phyloP scores from a whole-genome alignment of 2,329 filamentous ascomycete species.

The Aureobasidium sp. region DNA sequence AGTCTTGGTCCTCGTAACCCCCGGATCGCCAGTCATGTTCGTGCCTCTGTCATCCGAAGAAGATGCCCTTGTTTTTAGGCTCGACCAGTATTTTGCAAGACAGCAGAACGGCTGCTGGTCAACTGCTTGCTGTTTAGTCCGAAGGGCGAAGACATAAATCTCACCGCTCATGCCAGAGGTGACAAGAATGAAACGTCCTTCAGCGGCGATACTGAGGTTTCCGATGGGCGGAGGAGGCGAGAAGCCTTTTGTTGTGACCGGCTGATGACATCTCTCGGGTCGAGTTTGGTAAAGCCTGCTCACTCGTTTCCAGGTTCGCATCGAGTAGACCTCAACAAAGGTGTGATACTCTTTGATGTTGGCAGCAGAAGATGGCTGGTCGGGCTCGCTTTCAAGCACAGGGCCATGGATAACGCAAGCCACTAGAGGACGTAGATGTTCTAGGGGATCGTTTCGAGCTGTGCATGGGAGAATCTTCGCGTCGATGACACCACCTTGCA shows the following conservation, averaged over 20 bases:
- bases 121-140: conserved; percentile 25
- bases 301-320: conserved; percentile 65
- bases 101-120: conserved; percentile 49
- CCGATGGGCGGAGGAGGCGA: conserved; percentile 64
- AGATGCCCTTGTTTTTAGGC: neutral
- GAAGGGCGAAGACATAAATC: conserved; percentile 62
- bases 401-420: conserved; percentile 77
- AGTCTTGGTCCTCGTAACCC: neutral
- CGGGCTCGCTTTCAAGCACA: conserved; percentile 40
- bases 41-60: neutral
- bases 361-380: conserved; percentile 26
- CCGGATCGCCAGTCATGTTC: neutral
- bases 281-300: conserved; percentile 67
- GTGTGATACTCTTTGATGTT: conserved; percentile 67
- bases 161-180: conserved; percentile 81
- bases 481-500: conserved; percentile 71
- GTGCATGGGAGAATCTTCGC: conserved; percentile 77
- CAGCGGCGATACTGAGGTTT: conserved; percentile 65
- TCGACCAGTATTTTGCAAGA: conserved; percentile 88
- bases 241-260: conserved; percentile 55
- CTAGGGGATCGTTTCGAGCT: conserved; percentile 44
- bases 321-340: conserved; percentile 79
- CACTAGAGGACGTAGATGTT: conserved; percentile 62
- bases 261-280: conserved; percentile 51
- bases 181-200: conserved; percentile 63